phyloP scores from a whole-genome alignment of 257 asterid genomes.

The Euphrasia confusa region DNA sequence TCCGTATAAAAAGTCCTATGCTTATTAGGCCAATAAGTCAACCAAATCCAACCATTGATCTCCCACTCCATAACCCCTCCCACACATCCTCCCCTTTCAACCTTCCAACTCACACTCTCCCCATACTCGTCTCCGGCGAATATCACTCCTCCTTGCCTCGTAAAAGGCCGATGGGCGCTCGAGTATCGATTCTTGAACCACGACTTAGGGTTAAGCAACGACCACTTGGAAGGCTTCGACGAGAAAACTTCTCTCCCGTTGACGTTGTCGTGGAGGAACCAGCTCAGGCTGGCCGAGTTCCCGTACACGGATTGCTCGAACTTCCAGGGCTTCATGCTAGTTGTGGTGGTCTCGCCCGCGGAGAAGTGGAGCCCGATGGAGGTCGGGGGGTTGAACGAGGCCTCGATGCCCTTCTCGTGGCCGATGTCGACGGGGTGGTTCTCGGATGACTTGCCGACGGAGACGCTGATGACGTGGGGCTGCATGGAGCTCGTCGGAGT shows the following conservation, averaged over 20 bases:
- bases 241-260: slow-evolving; percentile 84
- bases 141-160: slow-evolving; percentile 71
- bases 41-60: slow-evolving; percentile 75
- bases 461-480: slow-evolving; percentile 51
- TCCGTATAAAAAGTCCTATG: slow-evolving; percentile 61
- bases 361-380: slow-evolving; percentile 57
- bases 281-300: slow-evolving; percentile 45
- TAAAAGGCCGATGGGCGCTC: slow-evolving; percentile 60
- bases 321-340: slow-evolving; percentile 76
- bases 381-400: slow-evolving; percentile 54
- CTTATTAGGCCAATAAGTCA: slow-evolving; percentile 89
- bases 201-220: slow-evolving; percentile 60
- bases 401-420: slow-evolving; percentile 54
- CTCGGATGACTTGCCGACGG: slow-evolving; percentile 69
- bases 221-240: slow-evolving; percentile 64
- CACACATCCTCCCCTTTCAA: slow-evolving; percentile 42
- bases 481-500: slow-evolving; percentile 51
- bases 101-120: slow-evolving; percentile 72
- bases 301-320: slow-evolving; percentile 79
- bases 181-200: slow-evolving; percentile 87
- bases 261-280: slow-evolving; percentile 71
- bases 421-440: slow-evolving; percentile 58
- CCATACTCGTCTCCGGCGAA: slow-evolving; percentile 93
- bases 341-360: slow-evolving; percentile 49
- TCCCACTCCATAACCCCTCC: slow-evolving; percentile 82